Evolutionary conservation across 1,284 basidiomycete species (phyloP), one percentile per base, ranked within the genome.

Genomic region (Erythrobasidium hasegawianum): DNA sequence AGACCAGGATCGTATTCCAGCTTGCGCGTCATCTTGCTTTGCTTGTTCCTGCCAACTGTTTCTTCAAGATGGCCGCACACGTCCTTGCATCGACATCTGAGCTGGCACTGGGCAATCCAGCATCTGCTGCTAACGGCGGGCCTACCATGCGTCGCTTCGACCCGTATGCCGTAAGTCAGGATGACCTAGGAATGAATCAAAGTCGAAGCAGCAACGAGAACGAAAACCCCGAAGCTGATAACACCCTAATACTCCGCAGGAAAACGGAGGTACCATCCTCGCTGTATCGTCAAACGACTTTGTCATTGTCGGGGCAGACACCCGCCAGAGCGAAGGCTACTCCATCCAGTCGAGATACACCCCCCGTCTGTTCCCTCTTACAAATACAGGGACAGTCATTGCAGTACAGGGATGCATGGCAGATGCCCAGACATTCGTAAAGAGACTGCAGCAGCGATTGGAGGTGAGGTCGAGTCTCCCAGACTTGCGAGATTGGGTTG

Each of bases 321-420:
- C 93, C 39, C 82, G 93, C 70, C 93, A 96, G 80, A 91, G 87
- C 70, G 89, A 93, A 78, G 92, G 92, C 29, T 96, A 90, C 80
- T 89, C 82, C 75, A 96, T 96, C 77, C 93, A 97, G 81, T 94
- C 92, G 64, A 85, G 93, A 77, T 95, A 95, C 78, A 91, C 91
- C n/a, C 87, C 90, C 47, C 90, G 91, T 77, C 88, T 91, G 70
- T 90, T 90, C 79, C 81, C 83, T 79, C 78, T 93, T 75, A 96
- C 92, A n/a, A 89, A 93, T 79, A 89, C 87, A 75, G 33, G 33
- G 33, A 89, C 88, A 24, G 89, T 93, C 7, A 82, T 97, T 45
- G 91, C 93, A 33, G 90, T 94, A 40, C 95, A 94, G 74, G 93
- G 93, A 3, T 96, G 96, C 76, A 89, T 91, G 26, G 93, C 92